phyloP scores from a whole-genome alignment of 768 basidiomycete species.

The Tricholoma bakamatsutake region DNA sequence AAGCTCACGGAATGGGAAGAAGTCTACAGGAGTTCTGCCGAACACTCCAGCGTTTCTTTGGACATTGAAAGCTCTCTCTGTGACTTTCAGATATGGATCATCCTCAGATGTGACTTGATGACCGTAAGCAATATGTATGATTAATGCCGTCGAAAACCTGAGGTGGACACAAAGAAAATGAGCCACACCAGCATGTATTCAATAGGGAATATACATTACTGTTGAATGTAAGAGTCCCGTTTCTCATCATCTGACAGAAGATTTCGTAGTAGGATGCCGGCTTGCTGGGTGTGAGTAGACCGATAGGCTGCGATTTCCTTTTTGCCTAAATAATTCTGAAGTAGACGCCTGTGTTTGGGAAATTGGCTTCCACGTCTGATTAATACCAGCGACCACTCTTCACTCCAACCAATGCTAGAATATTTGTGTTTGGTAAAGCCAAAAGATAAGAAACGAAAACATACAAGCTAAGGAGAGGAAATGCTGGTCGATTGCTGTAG shows the following conservation, averaged over 20 bases:
- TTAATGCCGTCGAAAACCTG: conserved; percentile 11
- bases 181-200: not conserved
- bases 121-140: conserved; percentile 12
- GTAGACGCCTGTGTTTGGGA: conserved; percentile 4
- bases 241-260: conserved; percentile 1
- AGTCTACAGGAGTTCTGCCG: conserved; percentile 9
- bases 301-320: not conserved
- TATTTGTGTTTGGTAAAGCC: not conserved
- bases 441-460: not conserved
- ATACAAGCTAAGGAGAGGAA: conserved; percentile 4
- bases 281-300: conserved; percentile 3
- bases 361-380: conserved; percentile 3
- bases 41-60: conserved; percentile 5
- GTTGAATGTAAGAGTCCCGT: conserved; percentile 9
- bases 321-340: conserved; percentile 1
- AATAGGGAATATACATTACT: conserved; percentile 13
- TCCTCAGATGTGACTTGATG: conserved; percentile 12
- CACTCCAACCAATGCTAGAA: not conserved
- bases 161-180: not conserved
- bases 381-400: not conserved
- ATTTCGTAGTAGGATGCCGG: conserved; percentile 2
- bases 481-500: conserved; percentile 12
- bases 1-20: conserved; percentile 13
- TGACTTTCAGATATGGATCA: conserved; percentile 11
- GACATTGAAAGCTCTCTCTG: conserved; percentile 1